phyloP scores from a whole-genome alignment of 2,329 filamentous ascomycete genomes.

The Pochonia chlamydosporia region DNA sequence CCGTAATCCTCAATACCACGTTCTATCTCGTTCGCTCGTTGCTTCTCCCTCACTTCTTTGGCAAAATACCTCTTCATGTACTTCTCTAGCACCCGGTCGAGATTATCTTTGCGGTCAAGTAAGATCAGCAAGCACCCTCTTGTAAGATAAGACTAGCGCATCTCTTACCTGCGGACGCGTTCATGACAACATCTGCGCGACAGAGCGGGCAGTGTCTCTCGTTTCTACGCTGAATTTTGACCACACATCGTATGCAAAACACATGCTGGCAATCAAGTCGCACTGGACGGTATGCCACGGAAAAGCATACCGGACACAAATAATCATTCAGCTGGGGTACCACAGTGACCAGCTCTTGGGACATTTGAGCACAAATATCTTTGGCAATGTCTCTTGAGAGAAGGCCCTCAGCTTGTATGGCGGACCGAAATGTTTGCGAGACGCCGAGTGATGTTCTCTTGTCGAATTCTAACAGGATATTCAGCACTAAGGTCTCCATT shows the following conservation, averaged over 20 bases:
- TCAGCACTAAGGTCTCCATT: background rate
- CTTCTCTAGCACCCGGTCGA: conserved; percentile 61
- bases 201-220: conserved; percentile 72
- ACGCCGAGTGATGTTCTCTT: conserved; percentile 74
- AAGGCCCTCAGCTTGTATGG: conserved; percentile 53
- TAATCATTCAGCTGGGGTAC: conserved; percentile 84
- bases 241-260: conserved; percentile 79
- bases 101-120: conserved; percentile 45
- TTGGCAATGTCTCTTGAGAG: conserved; percentile 65
- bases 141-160: background rate
- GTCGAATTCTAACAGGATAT: conserved; percentile 62
- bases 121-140: background rate
- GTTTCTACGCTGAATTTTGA: conserved; percentile 68
- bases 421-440: conserved; percentile 54
- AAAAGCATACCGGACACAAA: conserved; percentile 73
- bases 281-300: conserved; percentile 77
- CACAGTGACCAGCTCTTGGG: conserved; percentile 62
- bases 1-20: conserved; percentile 70
- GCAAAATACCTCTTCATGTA: conserved; percentile 75
- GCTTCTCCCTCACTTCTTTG: conserved; percentile 60
- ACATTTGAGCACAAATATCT: conserved; percentile 69
- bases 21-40: conserved; percentile 67
- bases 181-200: conserved; percentile 63
- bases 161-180: conserved; percentile 57
- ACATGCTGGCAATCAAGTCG: conserved; percentile 68